Evolutionary conservation across 768 basidiomycete genomes (phyloP), one percentile per base, ranked within the genome.

Genomic region (Mrakia gelida): DNA sequence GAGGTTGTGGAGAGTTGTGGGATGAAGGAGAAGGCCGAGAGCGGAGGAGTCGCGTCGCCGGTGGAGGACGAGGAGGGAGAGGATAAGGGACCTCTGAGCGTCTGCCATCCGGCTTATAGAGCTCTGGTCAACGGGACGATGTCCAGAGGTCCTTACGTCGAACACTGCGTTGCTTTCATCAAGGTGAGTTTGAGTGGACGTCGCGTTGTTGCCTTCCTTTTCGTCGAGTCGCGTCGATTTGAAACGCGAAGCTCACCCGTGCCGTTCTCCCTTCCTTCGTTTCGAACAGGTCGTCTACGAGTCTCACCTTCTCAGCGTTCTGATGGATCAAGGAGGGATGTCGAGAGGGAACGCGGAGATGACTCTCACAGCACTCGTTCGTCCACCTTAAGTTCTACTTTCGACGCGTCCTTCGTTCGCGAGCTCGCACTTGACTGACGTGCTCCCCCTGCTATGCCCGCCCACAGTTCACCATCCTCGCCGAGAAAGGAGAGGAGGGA

Each of bases 401-500:
- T 67, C 28, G 23, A 28, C 63, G 23, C 54, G 45, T 45, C 45
- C 5, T 45, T 45, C 45, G 45, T 45, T 56, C 54, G 54, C n/a
- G n/a, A n/a, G n/a, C n/a, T n/a, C n/a, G n/a, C n/a, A n/a, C 2
- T 56, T 21, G 45, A 56, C 54, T n/a, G 23, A 21, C 54, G 1
- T n/a, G 3, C 62, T 41, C 63, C 63, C 30, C 9, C 11, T 41
- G 18, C 18, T 28, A 15, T 10, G 10, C 16, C n/a, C 45, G 5
- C 15, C 11, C 15, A 32, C 73, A 82, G 81, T 82, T 81, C 71
- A 76, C 75, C 26, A 79, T 80, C 28, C 76, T 82, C 9, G 71
- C 80, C 8, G 80, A 80, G 45, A 82, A 82, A 70, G 81, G 81
- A 67, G 81, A 82, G 41, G 56, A 79, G 9, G 81, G 81, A 38